Conservation (phyloP, 768 basidiomycete species). For the Rhodocollybia butyracea region DNA sequence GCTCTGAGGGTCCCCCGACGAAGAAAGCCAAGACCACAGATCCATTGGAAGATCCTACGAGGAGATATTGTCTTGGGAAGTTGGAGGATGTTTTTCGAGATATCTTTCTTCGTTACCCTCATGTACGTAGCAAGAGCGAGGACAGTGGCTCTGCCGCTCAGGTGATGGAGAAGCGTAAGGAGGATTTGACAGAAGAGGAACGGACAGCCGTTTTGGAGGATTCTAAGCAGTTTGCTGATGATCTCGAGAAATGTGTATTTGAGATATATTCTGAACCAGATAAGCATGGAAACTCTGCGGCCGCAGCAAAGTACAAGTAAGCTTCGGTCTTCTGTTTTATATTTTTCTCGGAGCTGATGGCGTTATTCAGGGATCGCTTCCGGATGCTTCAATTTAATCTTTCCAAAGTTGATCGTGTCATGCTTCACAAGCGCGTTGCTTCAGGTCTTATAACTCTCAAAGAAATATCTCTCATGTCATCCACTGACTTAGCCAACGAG, state of each 20-base stretch:
- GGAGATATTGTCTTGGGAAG: constrained; percentile 80
- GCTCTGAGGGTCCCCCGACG: constrained; percentile 33
- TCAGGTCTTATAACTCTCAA: constrained; percentile 61
- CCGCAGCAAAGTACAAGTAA: constrained; percentile 81
- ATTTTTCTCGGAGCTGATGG: constrained; percentile 11
- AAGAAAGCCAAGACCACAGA: constrained; percentile 44
- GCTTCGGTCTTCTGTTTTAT: constrained; percentile 22
- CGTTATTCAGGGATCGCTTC: constrained; percentile 71
- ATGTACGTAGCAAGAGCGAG: constrained; percentile 31
- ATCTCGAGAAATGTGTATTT: constrained; percentile 75
- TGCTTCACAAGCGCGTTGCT: constrained; percentile 77
- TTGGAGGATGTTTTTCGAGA: constrained; percentile 67
- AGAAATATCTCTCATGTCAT: constrained; percentile 81
- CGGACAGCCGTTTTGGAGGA: constrained; percentile 50
- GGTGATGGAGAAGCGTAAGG: constrained; percentile 40
- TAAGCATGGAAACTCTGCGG: constrained; percentile 58
- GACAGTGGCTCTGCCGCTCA: constrained; percentile 3
- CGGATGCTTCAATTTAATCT: constrained; percentile 88
- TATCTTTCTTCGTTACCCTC: constrained; percentile 71
- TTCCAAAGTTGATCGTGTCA: constrained; percentile 74
- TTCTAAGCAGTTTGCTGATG: constrained; percentile 62
- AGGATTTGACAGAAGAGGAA: constrained; percentile 60
- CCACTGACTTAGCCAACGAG: constrained; percentile 86
- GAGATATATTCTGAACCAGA: constrained; percentile 77
- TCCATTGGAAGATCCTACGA: constrained; percentile 63